Conservation (phyloP, 768 basidiomycete genomes). For the Mycena epipterygia region DNA sequence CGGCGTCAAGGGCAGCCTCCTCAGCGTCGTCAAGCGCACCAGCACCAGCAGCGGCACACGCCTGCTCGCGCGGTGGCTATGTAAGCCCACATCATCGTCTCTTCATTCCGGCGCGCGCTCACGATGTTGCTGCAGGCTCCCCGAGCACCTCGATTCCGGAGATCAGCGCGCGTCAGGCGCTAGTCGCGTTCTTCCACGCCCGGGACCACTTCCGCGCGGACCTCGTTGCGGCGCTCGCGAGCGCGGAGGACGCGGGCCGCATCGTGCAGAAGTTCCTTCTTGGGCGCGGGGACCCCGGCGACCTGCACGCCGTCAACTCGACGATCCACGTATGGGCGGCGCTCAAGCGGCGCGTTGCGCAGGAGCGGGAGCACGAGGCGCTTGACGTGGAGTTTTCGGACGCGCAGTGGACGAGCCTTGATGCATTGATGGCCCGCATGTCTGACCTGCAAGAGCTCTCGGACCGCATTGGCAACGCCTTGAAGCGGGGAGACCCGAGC, state of each 20-base stretch:
- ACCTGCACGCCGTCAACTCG: constrained; percentile 73
- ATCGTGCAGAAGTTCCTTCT: constrained; percentile 84
- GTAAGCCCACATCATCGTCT: constrained; percentile 71
- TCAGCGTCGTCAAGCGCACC: constrained; percentile 83
- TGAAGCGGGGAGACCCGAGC: constrained; percentile 48
- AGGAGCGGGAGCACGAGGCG: constrained; percentile 70
- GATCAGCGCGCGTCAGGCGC: constrained; percentile 80
- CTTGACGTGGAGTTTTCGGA: constrained; percentile 32
- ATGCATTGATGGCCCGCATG: constrained; percentile 68
- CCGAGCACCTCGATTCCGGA: constrained; percentile 83
- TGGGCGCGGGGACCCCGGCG: constrained; percentile 74
- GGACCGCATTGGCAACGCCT: constrained; percentile 65
- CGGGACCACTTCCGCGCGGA: constrained; percentile 77
- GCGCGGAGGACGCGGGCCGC: constrained; percentile 79
- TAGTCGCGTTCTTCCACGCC: constrained; percentile 78
- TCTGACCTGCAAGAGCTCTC: constrained; percentile 66
- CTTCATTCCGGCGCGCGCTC: constrained; percentile 46
- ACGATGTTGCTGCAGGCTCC: constrained; percentile 66
- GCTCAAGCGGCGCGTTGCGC: constrained; percentile 63
- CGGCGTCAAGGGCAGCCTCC: constrained; percentile 77
- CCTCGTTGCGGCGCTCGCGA: constrained; percentile 65
- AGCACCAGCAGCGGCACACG: constrained; percentile 84
- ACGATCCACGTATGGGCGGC: constrained; percentile 73
- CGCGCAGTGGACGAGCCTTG: constrained; percentile 69
- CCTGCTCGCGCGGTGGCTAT: constrained; percentile 81